A percentile compares a stretch with the other conserved stretches of the same genome.
Evolutionary conservation across 139 green algal species (phyloP).

Genomic region (Micromonas pusilla): DNA sequence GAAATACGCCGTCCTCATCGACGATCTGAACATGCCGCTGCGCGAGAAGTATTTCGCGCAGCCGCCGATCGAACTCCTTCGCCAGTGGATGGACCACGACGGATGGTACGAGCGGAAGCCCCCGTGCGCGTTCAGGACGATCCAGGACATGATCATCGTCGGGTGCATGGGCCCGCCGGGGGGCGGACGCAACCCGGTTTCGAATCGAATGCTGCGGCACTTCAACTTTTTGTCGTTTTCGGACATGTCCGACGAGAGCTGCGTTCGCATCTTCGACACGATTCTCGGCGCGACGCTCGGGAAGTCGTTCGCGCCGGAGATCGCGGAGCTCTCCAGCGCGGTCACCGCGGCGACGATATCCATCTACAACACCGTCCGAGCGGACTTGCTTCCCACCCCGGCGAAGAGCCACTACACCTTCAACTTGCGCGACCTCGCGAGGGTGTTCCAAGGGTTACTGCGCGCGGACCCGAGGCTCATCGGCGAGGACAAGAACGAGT

Average conservation of each 20-base stretch:
- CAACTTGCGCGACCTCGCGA: slow-evolving; percentile 68
- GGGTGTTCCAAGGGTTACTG: slow-evolving; percentile 65
- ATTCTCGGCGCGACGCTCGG: slow-evolving; percentile 55
- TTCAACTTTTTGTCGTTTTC: slow-evolving; percentile 55
- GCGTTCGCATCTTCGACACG: slow-evolving; percentile 60
- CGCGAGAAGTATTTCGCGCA: slow-evolving; percentile 49
- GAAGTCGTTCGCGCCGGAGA: slow-evolving; percentile 46
- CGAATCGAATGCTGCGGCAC: slow-evolving; percentile 39
- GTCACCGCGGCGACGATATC: slow-evolving; percentile 49
- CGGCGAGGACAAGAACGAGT: slow-evolving; percentile 23
- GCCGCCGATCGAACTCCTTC: slow-evolving; percentile 46
- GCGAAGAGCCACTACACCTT: slow-evolving; percentile 69
- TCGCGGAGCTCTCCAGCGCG: slow-evolving; percentile 34
- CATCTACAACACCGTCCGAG: slow-evolving; percentile 60
- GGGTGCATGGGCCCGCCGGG: slow-evolving; percentile 44
- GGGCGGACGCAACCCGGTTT: slow-evolving; percentile 44
- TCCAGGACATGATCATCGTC: slow-evolving; percentile 61
- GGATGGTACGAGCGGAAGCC: slow-evolving; percentile 47
- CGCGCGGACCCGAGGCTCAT: slow-evolving; percentile 43
- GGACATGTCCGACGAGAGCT: slow-evolving; percentile 54
- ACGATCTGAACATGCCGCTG: slow-evolving; percentile 50
- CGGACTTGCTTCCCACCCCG: slow-evolving; percentile 63
- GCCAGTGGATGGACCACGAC: slow-evolving; percentile 50
- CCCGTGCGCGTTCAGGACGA: slow-evolving; percentile 49
- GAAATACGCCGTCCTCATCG: slow-evolving; percentile 39